phyloP scores from a whole-genome alignment of 345 rosid genomes.

The Ceriops zippeliana region DNA sequence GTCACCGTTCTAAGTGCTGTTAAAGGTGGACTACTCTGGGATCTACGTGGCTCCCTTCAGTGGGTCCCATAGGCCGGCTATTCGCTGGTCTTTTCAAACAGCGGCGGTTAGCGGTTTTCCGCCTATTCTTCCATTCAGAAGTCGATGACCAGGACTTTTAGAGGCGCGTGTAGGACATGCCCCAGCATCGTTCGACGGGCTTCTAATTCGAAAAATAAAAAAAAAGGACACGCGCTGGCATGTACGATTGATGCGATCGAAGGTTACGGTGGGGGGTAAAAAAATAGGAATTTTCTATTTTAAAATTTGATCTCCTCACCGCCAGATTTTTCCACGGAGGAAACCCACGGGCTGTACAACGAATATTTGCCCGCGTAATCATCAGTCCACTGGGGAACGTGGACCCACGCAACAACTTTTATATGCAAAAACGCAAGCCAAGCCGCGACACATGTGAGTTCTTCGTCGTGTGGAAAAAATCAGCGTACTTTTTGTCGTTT shows the following conservation, averaged over 20 bases:
- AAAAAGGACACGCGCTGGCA: no score
- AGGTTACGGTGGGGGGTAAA: no score
- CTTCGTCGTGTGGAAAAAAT: no score
- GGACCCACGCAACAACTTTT: no score
- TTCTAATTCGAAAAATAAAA: no score
- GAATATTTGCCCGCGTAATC: neutral
- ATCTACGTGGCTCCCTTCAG: neutral
- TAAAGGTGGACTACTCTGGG: neutral
- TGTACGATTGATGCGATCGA: no score
- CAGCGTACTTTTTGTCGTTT: no score
- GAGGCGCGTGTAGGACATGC: neutral
- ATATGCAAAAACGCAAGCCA: no score
- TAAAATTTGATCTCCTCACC: neutral
- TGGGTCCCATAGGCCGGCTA: neutral
- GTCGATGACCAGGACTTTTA: neutral
- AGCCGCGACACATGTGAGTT: no score
- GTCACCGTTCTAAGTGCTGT: constrained; percentile 23
- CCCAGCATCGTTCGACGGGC: no score
- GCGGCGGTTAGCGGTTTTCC: constrained; percentile 11
- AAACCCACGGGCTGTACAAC: neutral
- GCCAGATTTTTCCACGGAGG: neutral
- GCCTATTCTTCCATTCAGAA: neutral
- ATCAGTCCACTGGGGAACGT: neutral
- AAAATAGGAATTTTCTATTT: no score
- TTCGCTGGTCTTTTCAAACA: neutral